phyloP scores from a whole-genome alignment of 2,329 filamentous ascomycete species.

The Sclerotinia glacialis region DNA sequence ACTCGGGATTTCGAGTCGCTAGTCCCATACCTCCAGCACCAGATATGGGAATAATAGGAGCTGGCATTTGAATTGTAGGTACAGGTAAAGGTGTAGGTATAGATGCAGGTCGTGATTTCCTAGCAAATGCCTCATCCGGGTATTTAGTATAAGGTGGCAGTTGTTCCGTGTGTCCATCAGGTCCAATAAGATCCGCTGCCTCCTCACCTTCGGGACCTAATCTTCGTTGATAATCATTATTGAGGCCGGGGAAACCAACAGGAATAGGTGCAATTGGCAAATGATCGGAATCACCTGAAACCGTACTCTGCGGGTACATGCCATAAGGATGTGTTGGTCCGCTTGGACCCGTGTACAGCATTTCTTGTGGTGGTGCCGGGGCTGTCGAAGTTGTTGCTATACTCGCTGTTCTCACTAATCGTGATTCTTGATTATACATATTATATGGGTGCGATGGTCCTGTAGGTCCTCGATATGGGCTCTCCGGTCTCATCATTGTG shows the following conservation, averaged over 20 bases:
- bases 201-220: slow-evolving; percentile 81
- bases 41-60: slow-evolving; percentile 21
- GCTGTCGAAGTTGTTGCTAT: slow-evolving; percentile 69
- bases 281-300: slow-evolving; percentile 46
- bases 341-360: slow-evolving; percentile 57
- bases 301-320: slow-evolving; percentile 80
- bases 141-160: slow-evolving; percentile 89
- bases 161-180: slow-evolving; percentile 85
- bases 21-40: slow-evolving; percentile 62
- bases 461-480: slow-evolving; percentile 57
- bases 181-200: slow-evolving; percentile 79
- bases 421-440: slow-evolving; percentile 78
- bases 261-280: slow-evolving; percentile 49
- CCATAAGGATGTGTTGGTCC: slow-evolving; percentile 81
- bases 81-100: slow-evolving; percentile 21
- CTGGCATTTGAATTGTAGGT: slow-evolving; percentile 31
- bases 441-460: slow-evolving; percentile 81
- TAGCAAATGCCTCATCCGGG: slow-evolving; percentile 67
- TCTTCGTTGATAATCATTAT: slow-evolving; percentile 65
- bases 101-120: slow-evolving; percentile 46
- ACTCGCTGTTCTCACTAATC: slow-evolving; percentile 53
- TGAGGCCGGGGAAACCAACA: slow-evolving; percentile 70
- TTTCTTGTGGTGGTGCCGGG: slow-evolving; percentile 52
- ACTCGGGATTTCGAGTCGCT: slow-evolving; percentile 61
- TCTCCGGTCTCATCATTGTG: slow-evolving; percentile 43